These are phyloP conservation scores for Chytriomyces confervae DNA, from an alignment of 192 early-diverging fungal genomes.

Conservation along the genomic window DNA sequence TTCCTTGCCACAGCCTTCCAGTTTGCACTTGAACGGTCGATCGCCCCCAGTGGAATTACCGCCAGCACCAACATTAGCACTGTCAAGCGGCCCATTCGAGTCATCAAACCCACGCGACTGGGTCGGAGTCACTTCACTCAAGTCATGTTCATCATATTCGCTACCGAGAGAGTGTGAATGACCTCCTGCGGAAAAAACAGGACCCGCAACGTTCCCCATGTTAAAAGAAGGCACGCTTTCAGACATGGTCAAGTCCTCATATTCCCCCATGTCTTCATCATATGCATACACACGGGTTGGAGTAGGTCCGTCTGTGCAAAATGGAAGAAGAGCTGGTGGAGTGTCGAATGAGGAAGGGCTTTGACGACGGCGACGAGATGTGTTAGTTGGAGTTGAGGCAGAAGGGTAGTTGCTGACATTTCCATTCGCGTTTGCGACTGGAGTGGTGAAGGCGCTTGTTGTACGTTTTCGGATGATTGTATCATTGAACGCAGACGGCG, in stretches of 20 bases:
- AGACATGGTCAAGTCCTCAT: background rate
- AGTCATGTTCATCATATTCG: background rate
- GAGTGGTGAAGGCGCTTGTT: background rate
- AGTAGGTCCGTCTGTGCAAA: constrained; percentile 3
- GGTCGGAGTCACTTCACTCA: background rate
- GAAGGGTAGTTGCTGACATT: background rate
- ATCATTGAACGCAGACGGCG: constrained; percentile 15
- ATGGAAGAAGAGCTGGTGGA: constrained; percentile 9
- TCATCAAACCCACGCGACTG: too few relatives aligned
- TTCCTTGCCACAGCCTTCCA: constrained; percentile 87
- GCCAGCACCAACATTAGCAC: background rate
- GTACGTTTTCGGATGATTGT: constrained; percentile 29
- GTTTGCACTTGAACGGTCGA: constrained; percentile 88
- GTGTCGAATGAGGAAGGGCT: background rate
- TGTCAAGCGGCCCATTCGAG: background rate
- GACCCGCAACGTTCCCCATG: too few relatives aligned
- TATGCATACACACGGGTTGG: background rate
- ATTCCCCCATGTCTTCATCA: constrained; percentile 14
- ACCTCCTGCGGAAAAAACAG: too few relatives aligned
- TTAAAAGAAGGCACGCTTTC: background rate
- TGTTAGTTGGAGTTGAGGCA: background rate
- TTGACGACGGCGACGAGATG: background rate
- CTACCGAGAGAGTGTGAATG: background rate
- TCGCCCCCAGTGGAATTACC: constrained; percentile 54
- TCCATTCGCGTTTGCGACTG: background rate